phyloP scores from a whole-genome alignment of 306 rosid genomes.

The Glycine tomentella region DNA sequence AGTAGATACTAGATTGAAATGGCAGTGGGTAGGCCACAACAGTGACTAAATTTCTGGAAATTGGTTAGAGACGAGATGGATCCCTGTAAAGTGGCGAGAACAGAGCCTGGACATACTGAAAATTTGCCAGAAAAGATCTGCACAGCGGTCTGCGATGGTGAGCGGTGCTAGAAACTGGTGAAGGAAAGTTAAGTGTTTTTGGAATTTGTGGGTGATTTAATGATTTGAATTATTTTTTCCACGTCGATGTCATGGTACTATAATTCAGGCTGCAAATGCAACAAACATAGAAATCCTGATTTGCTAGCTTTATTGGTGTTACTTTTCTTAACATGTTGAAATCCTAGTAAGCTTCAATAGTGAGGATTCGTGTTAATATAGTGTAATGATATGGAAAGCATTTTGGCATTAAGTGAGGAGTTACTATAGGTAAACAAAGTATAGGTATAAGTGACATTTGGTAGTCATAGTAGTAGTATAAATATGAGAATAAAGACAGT shows the following conservation, averaged over 20 bases:
- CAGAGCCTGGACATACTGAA: no score
- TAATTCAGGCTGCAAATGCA: constrained; percentile 13
- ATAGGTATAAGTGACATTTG: not conserved
- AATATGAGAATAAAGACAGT: not conserved
- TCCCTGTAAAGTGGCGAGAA: no score
- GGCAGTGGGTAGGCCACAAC: no score
- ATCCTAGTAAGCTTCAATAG: no score
- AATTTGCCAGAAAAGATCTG: not conserved
- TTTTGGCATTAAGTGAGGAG: not conserved
- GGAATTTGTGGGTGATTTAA: no score
- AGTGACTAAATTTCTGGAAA: no score
- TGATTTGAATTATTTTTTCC: no score
- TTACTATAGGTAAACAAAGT: not conserved
- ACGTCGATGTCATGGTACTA: not conserved
- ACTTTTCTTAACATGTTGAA: not conserved
- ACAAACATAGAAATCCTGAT: not conserved
- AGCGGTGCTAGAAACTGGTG: not conserved
- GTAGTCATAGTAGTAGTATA: not conserved
- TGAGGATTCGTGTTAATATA: not conserved
- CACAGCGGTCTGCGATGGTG: not conserved
- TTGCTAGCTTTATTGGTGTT: not conserved
- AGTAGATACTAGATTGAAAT: no score
- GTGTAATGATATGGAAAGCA: no score
- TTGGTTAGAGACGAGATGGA: not conserved
- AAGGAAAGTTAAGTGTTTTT: not conserved